Evolutionary conservation across 176 grass and related monocot genomes (phyloP), one percentile per base, ranked within the genome.

Genomic region (Metroxylon sagu): DNA sequence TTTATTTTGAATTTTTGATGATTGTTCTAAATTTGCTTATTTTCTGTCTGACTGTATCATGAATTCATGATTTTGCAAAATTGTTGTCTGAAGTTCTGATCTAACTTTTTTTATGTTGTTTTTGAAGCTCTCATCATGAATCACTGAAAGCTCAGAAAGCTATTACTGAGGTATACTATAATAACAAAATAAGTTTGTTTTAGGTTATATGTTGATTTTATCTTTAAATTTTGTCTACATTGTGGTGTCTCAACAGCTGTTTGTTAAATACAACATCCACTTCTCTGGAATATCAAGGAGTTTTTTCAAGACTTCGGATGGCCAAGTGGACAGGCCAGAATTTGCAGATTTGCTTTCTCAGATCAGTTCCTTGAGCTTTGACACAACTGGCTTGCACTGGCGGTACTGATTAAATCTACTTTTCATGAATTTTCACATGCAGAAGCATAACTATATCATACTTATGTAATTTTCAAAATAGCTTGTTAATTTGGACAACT

Each of bases 71-170:
- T 12, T 60, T 28, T 50, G 15, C 55, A 43, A 43, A 31, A 43
- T 43, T 59, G 23, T 10, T 30, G 10, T 16, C 27, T 16, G 35
- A 18, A 43, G 19, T 62, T 53, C 26, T 5, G 57, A 85, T 71
- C 65, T 50, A 28, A 61, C 48, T 65, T 14, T 5, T 43, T 17
- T 18, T 17, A 4, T 48, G 50, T 87, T 59, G 76, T 3, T 60
- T 74, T 18, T 87, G 65, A 61, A 97, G 92, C 59, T 91, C 87
- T 53, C 92, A 91, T 82, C 87, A 91, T 76, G 92, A 80, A 76
- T 91, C 92, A 12, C 57, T 91, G 52, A 97, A 97, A 82, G 85
- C 76, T 57, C 87, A 97, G 69, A 97, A 97, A 88, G 83, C 87
- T 75, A 88, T 97, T 73, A 91, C 76, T 30, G 87, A 97, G 86